Evolutionary conservation across 768 basidiomycete genomes (phyloP).

Genomic region (Pholiota conissans): DNA sequence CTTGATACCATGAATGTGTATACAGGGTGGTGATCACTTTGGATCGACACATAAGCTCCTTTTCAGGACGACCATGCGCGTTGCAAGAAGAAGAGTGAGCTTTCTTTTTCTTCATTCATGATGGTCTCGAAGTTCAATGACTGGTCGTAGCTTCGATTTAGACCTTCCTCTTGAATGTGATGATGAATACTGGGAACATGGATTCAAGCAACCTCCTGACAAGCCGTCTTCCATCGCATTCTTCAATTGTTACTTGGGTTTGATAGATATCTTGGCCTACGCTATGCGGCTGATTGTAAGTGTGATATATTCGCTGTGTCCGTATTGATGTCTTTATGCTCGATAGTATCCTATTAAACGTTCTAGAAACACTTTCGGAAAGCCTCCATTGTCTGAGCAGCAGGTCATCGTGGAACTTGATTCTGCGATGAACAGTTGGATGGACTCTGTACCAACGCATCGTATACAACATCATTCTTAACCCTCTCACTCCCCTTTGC

Average conservation of each 20-base stretch:
- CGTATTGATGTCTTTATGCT: background rate
- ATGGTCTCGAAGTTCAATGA: background rate
- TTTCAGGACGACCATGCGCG: slow-evolving; percentile 68
- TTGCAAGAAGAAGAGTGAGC: slow-evolving; percentile 76
- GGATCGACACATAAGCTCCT: slow-evolving; percentile 46
- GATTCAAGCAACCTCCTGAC: slow-evolving; percentile 63
- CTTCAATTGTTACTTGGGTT: slow-evolving; percentile 54
- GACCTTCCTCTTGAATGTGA: slow-evolving; percentile 63
- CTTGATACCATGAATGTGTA: background rate
- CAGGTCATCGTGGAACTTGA: slow-evolving; percentile 72
- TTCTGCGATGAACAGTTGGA: slow-evolving; percentile 77
- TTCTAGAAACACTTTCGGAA: slow-evolving; percentile 47
- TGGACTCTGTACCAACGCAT: slow-evolving; percentile 66
- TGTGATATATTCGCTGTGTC: background rate
- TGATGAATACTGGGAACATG: slow-evolving; percentile 71
- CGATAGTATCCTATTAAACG: slow-evolving; percentile 74
- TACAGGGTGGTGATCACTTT: slow-evolving; percentile 49
- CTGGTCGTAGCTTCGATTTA: slow-evolving; percentile 60
- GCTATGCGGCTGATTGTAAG: slow-evolving; percentile 59
- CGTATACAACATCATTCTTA: slow-evolving; percentile 23
- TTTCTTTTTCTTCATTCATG: background rate
- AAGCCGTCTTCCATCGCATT: slow-evolving; percentile 56
- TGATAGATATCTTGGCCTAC: slow-evolving; percentile 62
- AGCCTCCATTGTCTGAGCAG: slow-evolving; percentile 52
- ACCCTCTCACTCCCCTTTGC: background rate